A percentile compares a stretch with the other conserved stretches of the same genome.
Conservation (phyloP, 805 yeast species). For the Metschnikowia gelsemii region DNA sequence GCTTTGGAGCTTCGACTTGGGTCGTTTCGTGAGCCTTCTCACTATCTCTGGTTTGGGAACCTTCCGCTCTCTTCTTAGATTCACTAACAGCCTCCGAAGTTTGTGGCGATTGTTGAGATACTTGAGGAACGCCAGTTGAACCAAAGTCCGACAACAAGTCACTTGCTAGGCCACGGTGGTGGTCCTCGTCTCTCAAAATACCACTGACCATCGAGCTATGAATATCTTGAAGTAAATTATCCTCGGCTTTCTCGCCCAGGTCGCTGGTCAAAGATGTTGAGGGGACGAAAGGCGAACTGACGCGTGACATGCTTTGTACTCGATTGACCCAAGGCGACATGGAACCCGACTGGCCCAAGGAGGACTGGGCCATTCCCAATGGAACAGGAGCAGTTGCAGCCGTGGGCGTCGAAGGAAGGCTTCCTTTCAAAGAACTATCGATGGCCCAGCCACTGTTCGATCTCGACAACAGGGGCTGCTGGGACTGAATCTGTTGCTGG, state of each 20-base stretch:
- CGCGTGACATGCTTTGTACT: conserved; percentile 35
- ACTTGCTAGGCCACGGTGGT: conserved; percentile 1
- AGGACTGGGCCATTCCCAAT: conserved; percentile 19
- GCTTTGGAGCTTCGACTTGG: neutral
- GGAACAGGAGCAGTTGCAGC: conserved; percentile 24
- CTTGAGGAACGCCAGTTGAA: neutral
- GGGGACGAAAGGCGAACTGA: conserved; percentile 42
- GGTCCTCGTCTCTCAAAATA: conserved; percentile 27
- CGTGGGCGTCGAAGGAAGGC: conserved; percentile 31
- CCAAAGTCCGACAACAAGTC: conserved; percentile 5
- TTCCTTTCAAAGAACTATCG: conserved; percentile 26
- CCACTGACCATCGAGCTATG: conserved; percentile 43
- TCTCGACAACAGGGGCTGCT: conserved; percentile 32
- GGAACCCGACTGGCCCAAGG: conserved; percentile 37
- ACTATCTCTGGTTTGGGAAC: neutral
- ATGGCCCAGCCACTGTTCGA: conserved; percentile 43
- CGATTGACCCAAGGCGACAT: conserved; percentile 43
- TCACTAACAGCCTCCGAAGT: neutral
- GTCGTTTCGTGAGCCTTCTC: neutral
- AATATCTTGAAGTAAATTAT: conserved; percentile 36
- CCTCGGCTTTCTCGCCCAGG: conserved; percentile 18
- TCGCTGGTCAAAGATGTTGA: conserved; percentile 13
- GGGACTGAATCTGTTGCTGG: conserved; percentile 31
- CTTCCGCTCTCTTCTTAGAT: neutral
- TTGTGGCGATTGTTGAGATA: neutral